Conservation (phyloP, 75 land plant genomes). For the Cunninghamia lanceolata region DNA sequence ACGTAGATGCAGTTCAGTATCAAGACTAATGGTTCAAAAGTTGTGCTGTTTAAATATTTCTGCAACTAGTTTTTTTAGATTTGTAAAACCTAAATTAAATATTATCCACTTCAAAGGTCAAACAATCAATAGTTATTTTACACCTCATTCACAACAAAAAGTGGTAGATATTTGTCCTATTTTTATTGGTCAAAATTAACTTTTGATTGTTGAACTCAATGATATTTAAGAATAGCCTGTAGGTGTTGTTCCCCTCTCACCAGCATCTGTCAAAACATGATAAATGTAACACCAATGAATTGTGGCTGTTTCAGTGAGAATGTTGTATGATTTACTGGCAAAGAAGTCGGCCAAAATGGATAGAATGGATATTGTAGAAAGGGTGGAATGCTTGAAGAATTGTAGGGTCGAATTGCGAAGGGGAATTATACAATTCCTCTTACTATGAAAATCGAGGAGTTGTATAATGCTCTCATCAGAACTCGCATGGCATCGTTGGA, state of each 20-base stretch:
- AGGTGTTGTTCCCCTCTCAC: not conserved
- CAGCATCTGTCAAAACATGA: not conserved
- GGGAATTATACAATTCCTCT: not conserved
- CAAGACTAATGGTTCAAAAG: not conserved
- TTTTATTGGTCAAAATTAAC: too few species aligned
- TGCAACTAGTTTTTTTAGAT: not conserved
- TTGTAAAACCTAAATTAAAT: too few species aligned
- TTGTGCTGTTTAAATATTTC: not conserved
- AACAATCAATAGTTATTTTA: too few species aligned
- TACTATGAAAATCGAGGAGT: not conserved
- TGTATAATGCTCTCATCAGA: not conserved
- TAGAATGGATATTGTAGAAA: not conserved
- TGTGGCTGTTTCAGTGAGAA: not conserved
- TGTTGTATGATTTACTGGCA: not conserved
- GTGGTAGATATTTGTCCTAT: too few species aligned
- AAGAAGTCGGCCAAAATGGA: not conserved
- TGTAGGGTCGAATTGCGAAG: not conserved
- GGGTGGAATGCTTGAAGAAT: not conserved
- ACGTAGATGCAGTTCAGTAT: not conserved
- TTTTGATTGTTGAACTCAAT: too few species aligned
- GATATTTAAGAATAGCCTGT: too few species aligned
- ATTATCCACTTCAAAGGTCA: too few species aligned
- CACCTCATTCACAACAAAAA: not conserved
- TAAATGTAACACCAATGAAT: not conserved
- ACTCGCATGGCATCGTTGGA: not conserved